A percentile compares a stretch with the other conserved stretches of the same genome.
Conservation (phyloP, 352 stramenopile species). For the Globisporangium acanthophoron region DNA sequence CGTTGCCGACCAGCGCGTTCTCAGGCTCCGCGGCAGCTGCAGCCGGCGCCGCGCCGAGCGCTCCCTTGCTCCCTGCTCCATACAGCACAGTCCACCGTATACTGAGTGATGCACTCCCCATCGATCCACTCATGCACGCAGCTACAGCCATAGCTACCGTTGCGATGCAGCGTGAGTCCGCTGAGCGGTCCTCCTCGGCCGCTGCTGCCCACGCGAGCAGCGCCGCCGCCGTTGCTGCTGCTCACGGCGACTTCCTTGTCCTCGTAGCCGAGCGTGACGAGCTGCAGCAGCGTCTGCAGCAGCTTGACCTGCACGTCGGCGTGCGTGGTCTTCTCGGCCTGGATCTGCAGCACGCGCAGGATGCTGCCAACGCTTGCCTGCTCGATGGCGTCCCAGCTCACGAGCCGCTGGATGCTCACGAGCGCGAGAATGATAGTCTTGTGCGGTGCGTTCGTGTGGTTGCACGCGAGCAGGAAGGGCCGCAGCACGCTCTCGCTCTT, state of each 20-base stretch:
- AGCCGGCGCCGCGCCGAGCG: neutral
- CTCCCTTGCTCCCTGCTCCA: neutral
- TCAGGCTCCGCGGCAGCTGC: slow-evolving; percentile 8
- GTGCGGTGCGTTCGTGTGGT: slow-evolving; percentile 94
- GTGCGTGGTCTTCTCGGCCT: slow-evolving; percentile 86
- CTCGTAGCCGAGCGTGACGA: slow-evolving; percentile 79
- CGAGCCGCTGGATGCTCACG: slow-evolving; percentile 92
- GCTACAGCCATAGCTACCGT: slow-evolving; percentile 3
- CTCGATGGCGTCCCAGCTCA: slow-evolving; percentile 94
- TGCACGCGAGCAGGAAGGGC: slow-evolving; percentile 96
- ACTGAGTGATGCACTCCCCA: neutral
- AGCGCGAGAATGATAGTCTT: slow-evolving; percentile 94
- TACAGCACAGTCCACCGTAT: neutral
- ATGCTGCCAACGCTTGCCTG: slow-evolving; percentile 93
- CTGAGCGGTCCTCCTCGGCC: slow-evolving; percentile 8
- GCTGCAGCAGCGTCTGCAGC: slow-evolving; percentile 83
- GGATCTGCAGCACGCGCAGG: slow-evolving; percentile 93
- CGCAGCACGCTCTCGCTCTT: slow-evolving; percentile 93
- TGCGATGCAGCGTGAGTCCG: slow-evolving; percentile 16
- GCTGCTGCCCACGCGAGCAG: neutral
- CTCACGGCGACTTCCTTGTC: slow-evolving; percentile 20
- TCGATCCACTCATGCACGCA: too few relatives aligned
- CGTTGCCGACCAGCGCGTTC: slow-evolving; percentile 66
- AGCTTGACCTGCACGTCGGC: slow-evolving; percentile 86
- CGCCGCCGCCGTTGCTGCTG: neutral